Base-by-base conservation (phyloP, 1,284 basidiomycete species). In the Tylopilus sp. region DNA sequence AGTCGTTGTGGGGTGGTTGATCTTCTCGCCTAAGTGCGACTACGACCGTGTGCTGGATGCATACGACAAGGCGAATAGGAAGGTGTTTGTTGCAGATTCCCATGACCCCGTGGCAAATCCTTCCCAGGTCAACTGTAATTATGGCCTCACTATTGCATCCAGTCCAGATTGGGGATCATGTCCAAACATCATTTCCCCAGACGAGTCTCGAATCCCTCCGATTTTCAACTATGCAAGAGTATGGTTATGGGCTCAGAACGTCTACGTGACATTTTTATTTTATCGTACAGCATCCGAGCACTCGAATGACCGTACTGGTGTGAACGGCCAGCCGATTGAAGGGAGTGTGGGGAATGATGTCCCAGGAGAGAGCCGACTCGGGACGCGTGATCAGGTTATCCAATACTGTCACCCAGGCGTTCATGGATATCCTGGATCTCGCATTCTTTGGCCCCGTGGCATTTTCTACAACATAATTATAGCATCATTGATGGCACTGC, bases 21-120 rank as follows among this genome's bases (percentile, higher is more conserved):
- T 80, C 60, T 71, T 84, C 26, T 81, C 80, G 0, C 83, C 83
- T 0, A 82, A 82, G 65, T 84, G 81, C 53, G 78, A 83, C 61
- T 72, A 76, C 22, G 33, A n/a, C 1, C 77, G 79, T 1, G 67
- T 84, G 8, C 65, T 66, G 1, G 65, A 68, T 6, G 81, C 81
- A 2, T 65, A 81, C 36, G 44, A 74, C 16, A 69, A 70, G n/a
- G 81, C 80, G 2, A 81, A 83, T 59, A 61, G 57, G 32, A 66
- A 69, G 0, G 64, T 38, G 3, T 62, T 66, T 29, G 57, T 59
- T 12, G 64, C 64, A 32, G 32, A 66, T 24, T 8, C 55, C 8
- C 5, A 6, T 8, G 65, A 38, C n/a, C n/a, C n/a, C n/a, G n/a
- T n/a, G 10, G 10, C 10, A 53, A 58, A 39, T 4, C 52, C 69